A percentile compares a stretch with the other conserved stretches of the same genome.
Evolutionary conservation across 2,329 filamentous ascomycete genomes (phyloP).

Genomic region (Paecilomyces sp.): DNA sequence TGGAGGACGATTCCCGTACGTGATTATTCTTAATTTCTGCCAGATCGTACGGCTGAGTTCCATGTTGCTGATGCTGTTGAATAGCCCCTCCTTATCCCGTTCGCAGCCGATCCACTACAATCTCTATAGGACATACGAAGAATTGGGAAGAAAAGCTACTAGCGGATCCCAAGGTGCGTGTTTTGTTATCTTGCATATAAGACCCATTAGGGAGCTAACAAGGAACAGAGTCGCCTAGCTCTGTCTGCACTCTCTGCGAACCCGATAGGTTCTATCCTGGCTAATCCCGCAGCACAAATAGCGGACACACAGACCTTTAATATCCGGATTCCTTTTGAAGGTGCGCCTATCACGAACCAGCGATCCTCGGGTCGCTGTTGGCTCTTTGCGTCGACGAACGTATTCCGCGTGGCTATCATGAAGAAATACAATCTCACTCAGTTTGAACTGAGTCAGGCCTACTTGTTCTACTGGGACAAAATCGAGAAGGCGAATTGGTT

Average conservation of each 20-base stretch:
- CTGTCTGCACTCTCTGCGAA: conserved; percentile 64
- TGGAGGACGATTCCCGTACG: conserved; percentile 9
- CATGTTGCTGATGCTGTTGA: neutral
- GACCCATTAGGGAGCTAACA: neutral
- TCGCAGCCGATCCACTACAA: conserved; percentile 7
- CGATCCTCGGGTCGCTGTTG: conserved; percentile 76
- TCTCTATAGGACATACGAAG: conserved; percentile 15
- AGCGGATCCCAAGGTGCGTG: conserved; percentile 17
- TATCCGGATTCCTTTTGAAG: conserved; percentile 72
- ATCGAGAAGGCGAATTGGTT: conserved; percentile 89
- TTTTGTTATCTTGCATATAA: neutral
- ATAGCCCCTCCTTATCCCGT: conserved; percentile 12
- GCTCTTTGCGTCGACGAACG: conserved; percentile 87
- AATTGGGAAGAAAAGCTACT: conserved; percentile 20
- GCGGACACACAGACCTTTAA: conserved; percentile 76
- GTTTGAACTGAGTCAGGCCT: conserved; percentile 82
- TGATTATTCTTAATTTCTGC: neutral
- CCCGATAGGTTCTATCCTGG: conserved; percentile 59
- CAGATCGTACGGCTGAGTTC: neutral
- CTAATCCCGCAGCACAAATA: conserved; percentile 55
- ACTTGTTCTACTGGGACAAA: conserved; percentile 92
- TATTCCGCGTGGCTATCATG: conserved; percentile 84
- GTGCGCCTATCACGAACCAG: conserved; percentile 78
- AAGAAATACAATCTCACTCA: conserved; percentile 68
- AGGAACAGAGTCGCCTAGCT: conserved; percentile 58